phyloP scores from a whole-genome alignment of 257 asterid genomes.

The Primulina eburnea region DNA sequence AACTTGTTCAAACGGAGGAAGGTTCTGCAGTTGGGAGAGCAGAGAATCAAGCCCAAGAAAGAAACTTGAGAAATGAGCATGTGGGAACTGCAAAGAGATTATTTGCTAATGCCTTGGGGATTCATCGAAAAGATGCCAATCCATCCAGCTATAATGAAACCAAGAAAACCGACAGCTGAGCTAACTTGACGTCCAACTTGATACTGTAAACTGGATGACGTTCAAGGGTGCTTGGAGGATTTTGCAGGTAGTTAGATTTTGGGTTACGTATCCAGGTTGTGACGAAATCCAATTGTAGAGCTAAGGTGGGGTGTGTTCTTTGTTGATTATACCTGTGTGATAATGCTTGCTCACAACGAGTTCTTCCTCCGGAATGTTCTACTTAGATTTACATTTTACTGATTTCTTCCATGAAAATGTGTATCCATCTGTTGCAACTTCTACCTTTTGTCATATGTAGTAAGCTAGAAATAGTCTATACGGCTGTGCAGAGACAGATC shows the following conservation, averaged over 20 bases:
- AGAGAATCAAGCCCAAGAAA: slow-evolving; percentile 31
- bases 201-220: background rate
- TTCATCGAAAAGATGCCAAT: slow-evolving; percentile 44
- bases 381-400: background rate
- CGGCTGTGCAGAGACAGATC: no score
- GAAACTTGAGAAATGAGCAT: slow-evolving; percentile 54
- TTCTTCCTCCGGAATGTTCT: background rate
- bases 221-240: slow-evolving; percentile 5
- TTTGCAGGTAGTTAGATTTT: background rate
- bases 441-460: background rate
- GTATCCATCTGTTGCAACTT: background rate
- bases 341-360: background rate
- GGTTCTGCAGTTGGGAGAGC: slow-evolving; percentile 31
- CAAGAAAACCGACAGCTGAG: slow-evolving; percentile 31
- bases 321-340: background rate
- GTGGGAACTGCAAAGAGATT: slow-evolving; percentile 92
- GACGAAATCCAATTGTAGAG: background rate
- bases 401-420: background rate
- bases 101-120: slow-evolving; percentile 87
- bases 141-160: slow-evolving; percentile 35
- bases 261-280: slow-evolving; percentile 16
- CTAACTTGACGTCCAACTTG: slow-evolving; percentile 9
- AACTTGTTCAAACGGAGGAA: slow-evolving; percentile 12
- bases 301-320: background rate
- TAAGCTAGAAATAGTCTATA: background rate